phyloP scores from a whole-genome alignment of 2,329 filamentous ascomycete genomes.

The Trichoderma endophyticum region DNA sequence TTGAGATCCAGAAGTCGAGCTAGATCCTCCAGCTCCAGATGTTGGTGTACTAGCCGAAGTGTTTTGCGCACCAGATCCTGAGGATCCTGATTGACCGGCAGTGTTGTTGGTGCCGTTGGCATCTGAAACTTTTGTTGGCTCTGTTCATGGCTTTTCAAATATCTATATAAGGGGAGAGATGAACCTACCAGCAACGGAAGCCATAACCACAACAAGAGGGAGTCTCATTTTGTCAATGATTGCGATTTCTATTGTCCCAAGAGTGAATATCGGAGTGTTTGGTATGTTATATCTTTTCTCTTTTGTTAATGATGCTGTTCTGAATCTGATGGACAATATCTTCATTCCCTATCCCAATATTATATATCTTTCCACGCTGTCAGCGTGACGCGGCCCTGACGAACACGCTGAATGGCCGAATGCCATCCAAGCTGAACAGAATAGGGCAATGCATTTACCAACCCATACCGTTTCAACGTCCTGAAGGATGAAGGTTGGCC shows the following conservation, averaged over 20 bases:
- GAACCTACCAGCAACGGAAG: conserved; percentile 4
- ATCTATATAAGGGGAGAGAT: neutral
- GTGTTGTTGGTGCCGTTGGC: conserved; percentile 8
- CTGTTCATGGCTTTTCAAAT: no score
- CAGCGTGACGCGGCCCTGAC: conserved; percentile 16
- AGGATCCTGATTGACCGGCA: conserved; percentile 7
- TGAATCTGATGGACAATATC: neutral
- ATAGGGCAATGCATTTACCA: neutral
- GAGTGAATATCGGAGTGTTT: neutral
- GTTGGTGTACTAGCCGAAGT: neutral
- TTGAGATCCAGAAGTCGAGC: neutral
- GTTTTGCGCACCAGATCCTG: conserved; percentile 2
- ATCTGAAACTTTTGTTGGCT: neutral
- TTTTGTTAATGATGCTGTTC: neutral
- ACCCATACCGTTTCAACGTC: neutral
- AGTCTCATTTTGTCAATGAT: conserved; percentile 1
- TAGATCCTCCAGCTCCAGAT: neutral
- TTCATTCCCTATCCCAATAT: neutral
- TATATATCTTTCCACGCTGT: conserved; percentile 3
- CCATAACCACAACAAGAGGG: conserved; percentile 13
- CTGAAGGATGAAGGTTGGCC: conserved; percentile 8
- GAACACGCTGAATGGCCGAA: neutral
- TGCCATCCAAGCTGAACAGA: neutral
- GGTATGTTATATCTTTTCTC: neutral
- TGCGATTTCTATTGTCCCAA: neutral